Conservation (phyloP, 2,329 filamentous ascomycete species). For the Phialophora expanda region DNA sequence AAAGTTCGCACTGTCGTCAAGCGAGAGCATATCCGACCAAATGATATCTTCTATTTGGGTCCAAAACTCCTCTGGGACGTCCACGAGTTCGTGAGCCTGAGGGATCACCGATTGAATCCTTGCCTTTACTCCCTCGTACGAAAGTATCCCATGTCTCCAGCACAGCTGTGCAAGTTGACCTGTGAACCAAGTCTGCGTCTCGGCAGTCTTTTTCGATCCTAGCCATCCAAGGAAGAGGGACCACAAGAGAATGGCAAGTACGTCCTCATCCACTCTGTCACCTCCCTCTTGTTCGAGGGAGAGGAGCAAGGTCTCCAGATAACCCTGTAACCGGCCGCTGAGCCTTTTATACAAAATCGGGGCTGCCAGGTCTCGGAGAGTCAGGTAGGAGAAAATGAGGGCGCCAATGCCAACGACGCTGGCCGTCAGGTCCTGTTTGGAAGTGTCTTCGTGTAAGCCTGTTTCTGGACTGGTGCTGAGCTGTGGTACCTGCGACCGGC, state of each 20-base stretch:
- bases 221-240: slow-evolving; percentile 28
- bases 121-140: slow-evolving; percentile 2
- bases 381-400: slow-evolving; percentile 27
- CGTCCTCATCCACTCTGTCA: background rate
- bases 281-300: background rate
- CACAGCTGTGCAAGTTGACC: slow-evolving; percentile 20
- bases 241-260: slow-evolving; percentile 25
- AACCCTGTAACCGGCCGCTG: slow-evolving; percentile 12
- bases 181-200: slow-evolving; percentile 20
- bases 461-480: background rate
- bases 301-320: slow-evolving; percentile 5
- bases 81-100: slow-evolving; percentile 15
- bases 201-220: slow-evolving; percentile 7
- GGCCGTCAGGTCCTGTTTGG: background rate
- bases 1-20: background rate
- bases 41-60: slow-evolving; percentile 18
- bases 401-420: slow-evolving; percentile 17
- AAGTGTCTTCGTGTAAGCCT: background rate
- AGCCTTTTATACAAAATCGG: slow-evolving; percentile 26
- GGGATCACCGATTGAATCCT: slow-evolving; percentile 26
- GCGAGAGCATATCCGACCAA: slow-evolving; percentile 19
- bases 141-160: slow-evolving; percentile 27
- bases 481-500: background rate
- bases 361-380: slow-evolving; percentile 25
- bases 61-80: slow-evolving; percentile 17